Percentiles rank a stretch among this genome's conserved stretches.
These are phyloP conservation scores for Aspergillus terreus DNA, from an alignment of 2,329 filamentous ascomycete genomes.

Conservation along the genomic window DNA sequence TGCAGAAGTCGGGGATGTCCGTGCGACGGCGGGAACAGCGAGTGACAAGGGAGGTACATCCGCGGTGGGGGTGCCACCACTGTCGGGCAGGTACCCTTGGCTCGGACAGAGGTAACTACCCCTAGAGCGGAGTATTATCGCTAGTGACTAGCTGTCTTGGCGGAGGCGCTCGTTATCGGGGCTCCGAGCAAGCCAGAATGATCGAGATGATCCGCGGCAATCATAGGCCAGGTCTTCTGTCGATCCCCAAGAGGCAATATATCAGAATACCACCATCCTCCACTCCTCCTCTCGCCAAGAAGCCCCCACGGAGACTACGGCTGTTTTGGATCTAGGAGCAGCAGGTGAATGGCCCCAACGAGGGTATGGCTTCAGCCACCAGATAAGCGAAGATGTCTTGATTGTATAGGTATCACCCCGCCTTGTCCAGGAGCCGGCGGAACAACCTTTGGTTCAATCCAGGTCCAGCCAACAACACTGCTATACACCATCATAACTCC, in stretches of 20 bases:
- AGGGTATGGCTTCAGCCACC: slow-evolving; percentile 1
- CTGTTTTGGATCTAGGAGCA: background rate
- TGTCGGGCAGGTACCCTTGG: background rate
- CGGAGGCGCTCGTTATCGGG: background rate
- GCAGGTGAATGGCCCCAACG: too few relatives aligned
- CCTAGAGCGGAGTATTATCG: background rate
- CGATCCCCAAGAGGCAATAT: background rate
- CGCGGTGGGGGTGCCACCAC: background rate
- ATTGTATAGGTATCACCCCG: too few relatives aligned
- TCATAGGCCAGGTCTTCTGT: background rate
- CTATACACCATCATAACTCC: background rate
- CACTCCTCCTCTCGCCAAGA: background rate
- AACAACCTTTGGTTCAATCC: background rate
- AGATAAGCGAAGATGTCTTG: slow-evolving; percentile 1
- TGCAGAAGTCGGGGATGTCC: background rate
- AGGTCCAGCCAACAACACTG: background rate
- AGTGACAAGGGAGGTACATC: background rate
- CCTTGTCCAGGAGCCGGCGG: too few relatives aligned
- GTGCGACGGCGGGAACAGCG: background rate
- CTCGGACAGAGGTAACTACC: too few relatives aligned
- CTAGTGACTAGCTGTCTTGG: background rate
- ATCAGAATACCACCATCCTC: background rate
- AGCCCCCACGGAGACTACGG: background rate
- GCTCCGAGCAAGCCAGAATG: background rate
- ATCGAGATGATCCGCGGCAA: background rate